A percentile compares a stretch with the other conserved stretches of the same genome.
Evolutionary conservation across 192 early-diverging fungal species (phyloP).

Genomic region (Coemansia sp.): DNA sequence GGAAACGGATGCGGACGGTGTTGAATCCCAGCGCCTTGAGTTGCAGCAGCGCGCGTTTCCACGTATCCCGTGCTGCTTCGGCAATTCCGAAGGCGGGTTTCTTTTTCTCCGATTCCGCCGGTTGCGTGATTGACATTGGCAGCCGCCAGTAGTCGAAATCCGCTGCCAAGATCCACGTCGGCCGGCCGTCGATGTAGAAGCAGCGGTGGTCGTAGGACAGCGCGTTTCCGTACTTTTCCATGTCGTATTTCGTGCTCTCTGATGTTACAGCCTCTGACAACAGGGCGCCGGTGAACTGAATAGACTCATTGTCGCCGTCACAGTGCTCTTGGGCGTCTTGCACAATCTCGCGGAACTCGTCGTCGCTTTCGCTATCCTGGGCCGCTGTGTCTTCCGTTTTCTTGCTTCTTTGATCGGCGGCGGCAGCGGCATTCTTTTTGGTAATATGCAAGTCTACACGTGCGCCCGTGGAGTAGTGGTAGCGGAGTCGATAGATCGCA

Average conservation of each 20-base stretch:
- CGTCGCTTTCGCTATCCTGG: constrained; percentile 16
- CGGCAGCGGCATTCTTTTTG: not conserved
- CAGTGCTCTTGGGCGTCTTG: constrained; percentile 33
- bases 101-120: not conserved
- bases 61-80: constrained; percentile 25
- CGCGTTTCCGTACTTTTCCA: constrained; percentile 33
- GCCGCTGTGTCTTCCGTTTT: not conserved
- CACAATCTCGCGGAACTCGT: constrained; percentile 40
- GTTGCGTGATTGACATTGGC: constrained; percentile 54
- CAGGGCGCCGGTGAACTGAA: constrained; percentile 43
- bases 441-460: constrained; percentile 29
- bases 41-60: constrained; percentile 66
- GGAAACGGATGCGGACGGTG: constrained; percentile 83
- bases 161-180: constrained; percentile 63
- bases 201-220: constrained; percentile 61
- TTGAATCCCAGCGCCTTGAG: constrained; percentile 75
- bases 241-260: constrained; percentile 40
- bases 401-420: not conserved
- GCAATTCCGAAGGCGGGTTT: not conserved
- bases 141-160: constrained; percentile 92
- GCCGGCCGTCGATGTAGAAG: constrained; percentile 66
- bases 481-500: constrained; percentile 26
- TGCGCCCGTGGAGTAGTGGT: constrained; percentile 49
- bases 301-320: constrained; percentile 33
- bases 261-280: constrained; percentile 28